phyloP scores from a whole-genome alignment of 179 eudicot genomes.

The Actinidia chinensis region DNA sequence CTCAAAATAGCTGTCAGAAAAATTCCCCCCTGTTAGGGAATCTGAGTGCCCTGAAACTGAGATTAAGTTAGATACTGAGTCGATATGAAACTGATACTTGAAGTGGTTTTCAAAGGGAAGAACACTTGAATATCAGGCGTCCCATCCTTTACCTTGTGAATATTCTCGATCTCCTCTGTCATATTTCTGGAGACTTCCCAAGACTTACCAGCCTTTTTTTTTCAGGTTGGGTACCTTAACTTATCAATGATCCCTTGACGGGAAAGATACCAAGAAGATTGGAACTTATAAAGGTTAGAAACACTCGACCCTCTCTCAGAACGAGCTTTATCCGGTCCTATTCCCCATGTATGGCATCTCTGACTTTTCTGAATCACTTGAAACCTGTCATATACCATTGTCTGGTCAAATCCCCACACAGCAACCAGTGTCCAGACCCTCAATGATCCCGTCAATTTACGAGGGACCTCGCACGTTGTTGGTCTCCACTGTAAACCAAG shows the following conservation, averaged over 20 bases:
- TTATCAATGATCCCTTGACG: background rate
- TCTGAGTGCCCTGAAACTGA: constrained; percentile 11
- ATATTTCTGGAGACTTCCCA: too few relatives aligned
- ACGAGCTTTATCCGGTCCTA: constrained; percentile 1
- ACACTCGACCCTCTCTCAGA: background rate
- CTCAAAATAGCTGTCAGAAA: constrained; percentile 22
- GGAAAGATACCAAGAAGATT: constrained; percentile 4
- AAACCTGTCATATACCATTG: constrained; percentile 4
- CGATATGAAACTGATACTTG: constrained; percentile 16
- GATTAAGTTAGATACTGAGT: background rate
- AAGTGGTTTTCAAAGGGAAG: constrained; percentile 37
- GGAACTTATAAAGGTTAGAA: background rate
- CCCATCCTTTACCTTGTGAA: constrained; percentile 23
- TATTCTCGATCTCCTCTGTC: too few relatives aligned
- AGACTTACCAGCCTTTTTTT: too few relatives aligned
- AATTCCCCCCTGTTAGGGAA: constrained; percentile 30
- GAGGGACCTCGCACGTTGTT: constrained; percentile 33
- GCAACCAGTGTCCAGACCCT: constrained; percentile 37
- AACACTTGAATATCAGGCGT: constrained; percentile 26
- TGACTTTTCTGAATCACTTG: background rate
- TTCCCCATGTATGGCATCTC: background rate
- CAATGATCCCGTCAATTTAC: constrained; percentile 29
- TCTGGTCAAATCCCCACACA: background rate
- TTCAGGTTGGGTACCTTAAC: too few relatives aligned
- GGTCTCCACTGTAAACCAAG: constrained; percentile 20